Base-by-base conservation (phyloP, 2,329 filamentous ascomycete genomes). In the Claviceps fusiformis region DNA sequence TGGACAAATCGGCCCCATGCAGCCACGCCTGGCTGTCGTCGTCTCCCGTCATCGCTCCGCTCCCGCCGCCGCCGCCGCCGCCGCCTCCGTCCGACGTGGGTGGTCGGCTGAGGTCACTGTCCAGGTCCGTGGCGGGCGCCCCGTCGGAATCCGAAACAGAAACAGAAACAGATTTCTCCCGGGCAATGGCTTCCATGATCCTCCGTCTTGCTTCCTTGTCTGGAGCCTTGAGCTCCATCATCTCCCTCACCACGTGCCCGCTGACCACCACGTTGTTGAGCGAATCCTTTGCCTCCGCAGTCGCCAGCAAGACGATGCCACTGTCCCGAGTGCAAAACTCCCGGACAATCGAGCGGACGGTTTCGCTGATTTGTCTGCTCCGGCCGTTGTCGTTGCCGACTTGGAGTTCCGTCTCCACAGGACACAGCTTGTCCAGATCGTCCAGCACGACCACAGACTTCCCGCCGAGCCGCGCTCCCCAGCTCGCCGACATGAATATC, bases 301-400 rank as follows among this genome's bases (percentile, higher is more conserved):
- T 97, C 4, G 89, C 91, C 10, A 98, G 76, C 53, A 98, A 71
- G 5, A 95, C 88, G 15, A 98, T 87, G 2, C 86, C 85, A 58
- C 85, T 89, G 57, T 89, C 85, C 58, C 82, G 78, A 0, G 81
- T 82, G 66, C 91, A 95, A 66, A 92, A 91, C 64, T 96, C 87
- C 55, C 85, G 81, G 0, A 92, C 87, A 60, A 93, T 83, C 0
- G 86, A 82, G 65, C 88, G 87, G 5, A 98, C 79, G 0, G 89
- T 82, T 68, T 98, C 93, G 65, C 91, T 95, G 56, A 96, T 82
- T 63, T 97, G 91, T 39, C 90, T 82, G 67, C 91, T 97, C 59
- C 92, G 82, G 19, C 89, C 89, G 64, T 98, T 97, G 62, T 97
- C 90, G 57, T 90, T 91, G 58, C 89, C 89, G 5, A 95, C 88